A percentile compares a stretch with the other conserved stretches of the same genome.
phyloP scores from a whole-genome alignment of 2,329 filamentous ascomycete species.

The Diplodia intermedia region DNA sequence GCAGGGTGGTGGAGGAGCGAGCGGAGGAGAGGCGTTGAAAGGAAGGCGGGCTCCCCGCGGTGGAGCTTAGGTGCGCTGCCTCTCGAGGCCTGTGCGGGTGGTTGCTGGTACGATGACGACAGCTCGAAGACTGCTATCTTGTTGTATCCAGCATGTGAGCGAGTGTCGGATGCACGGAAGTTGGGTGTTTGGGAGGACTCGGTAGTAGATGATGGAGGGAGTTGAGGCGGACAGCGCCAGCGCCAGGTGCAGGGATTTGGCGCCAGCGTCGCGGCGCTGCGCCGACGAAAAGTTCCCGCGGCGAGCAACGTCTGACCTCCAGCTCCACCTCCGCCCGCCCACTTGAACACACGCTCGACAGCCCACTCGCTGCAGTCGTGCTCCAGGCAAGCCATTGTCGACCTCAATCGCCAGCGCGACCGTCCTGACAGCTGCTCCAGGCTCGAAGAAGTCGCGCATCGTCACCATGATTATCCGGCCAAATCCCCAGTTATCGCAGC shows the following conservation, averaged over 20 bases:
- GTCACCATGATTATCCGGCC: slow-evolving; percentile 46
- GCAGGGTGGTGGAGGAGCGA: slow-evolving; percentile 28
- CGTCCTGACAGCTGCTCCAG: background rate
- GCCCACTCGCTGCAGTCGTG: background rate
- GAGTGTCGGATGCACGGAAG: background rate
- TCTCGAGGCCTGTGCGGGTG: background rate
- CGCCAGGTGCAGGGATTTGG: slow-evolving; percentile 4
- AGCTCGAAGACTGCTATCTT: background rate
- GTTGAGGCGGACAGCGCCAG: background rate
- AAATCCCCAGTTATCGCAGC: slow-evolving; percentile 22
- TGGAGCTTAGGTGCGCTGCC: slow-evolving; percentile 7
- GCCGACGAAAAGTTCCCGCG: slow-evolving; percentile 33
- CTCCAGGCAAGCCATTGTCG: slow-evolving; percentile 11
- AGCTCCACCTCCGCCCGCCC: slow-evolving; percentile 24
- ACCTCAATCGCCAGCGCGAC: background rate
- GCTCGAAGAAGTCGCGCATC: background rate
- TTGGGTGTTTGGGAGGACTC: background rate
- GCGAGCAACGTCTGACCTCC: slow-evolving; percentile 24
- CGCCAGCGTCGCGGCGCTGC: slow-evolving; percentile 11
- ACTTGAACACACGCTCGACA: background rate
- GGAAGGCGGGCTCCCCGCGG: background rate
- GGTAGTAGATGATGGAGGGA: background rate
- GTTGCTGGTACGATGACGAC: background rate
- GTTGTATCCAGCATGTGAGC: background rate
- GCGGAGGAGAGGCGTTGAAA: slow-evolving; percentile 22